phyloP scores from a whole-genome alignment of 2,329 filamentous ascomycete species.

The Fusarium incarnatum region DNA sequence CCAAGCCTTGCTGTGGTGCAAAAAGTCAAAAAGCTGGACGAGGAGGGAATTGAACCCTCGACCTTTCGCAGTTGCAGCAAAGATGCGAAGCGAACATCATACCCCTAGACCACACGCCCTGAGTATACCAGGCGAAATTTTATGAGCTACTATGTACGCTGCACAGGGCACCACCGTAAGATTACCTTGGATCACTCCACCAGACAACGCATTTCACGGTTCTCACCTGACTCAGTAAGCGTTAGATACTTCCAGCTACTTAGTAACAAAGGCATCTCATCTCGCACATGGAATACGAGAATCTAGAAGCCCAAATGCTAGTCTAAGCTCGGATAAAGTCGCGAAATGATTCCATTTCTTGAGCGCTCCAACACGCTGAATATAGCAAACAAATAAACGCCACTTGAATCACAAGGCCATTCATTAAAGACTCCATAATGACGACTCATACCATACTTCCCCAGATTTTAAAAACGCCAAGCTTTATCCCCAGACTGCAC shows the following conservation, averaged over 20 bases:
- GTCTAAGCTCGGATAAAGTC: background rate
- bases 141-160: background rate
- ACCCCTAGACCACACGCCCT: constrained; percentile 31
- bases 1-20: background rate
- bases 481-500: background rate
- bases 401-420: background rate
- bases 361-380: no score
- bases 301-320: rapidly evolving
- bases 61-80: constrained; percentile 24
- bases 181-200: background rate
- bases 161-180: background rate
- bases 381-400: background rate
- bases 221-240: background rate
- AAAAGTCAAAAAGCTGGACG: background rate
- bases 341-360: background rate
- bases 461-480: background rate
- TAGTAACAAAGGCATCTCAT: rapidly evolving
- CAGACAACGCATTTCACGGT: background rate
- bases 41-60: constrained; percentile 31
- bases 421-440: background rate
- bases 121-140: rapidly evolving
- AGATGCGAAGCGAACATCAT: constrained; percentile 31
- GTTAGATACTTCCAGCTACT: background rate
- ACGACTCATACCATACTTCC: background rate
- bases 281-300: background rate